Percentiles rank a stretch among this genome's conserved stretches.
These are phyloP conservation scores for Starmera quercuum DNA, from an alignment of 805 yeast species.

Conservation along the genomic window DNA sequence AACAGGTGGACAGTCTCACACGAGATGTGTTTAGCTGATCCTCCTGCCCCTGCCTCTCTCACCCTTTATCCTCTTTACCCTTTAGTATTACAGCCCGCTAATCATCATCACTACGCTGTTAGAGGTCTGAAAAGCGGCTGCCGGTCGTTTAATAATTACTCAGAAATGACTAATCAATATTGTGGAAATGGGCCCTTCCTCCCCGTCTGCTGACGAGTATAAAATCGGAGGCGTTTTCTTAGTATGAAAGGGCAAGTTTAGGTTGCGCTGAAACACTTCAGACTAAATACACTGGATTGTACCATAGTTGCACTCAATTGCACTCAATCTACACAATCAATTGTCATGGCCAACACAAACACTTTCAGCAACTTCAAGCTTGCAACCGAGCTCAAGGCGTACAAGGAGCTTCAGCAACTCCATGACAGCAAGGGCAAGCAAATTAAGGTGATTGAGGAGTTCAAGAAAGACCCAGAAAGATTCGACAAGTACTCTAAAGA, in stretches of 20 bases:
- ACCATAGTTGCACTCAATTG: background rate
- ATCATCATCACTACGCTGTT: background rate
- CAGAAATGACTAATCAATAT: no score
- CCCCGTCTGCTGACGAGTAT: no score
- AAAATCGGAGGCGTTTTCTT: no score
- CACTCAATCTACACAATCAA: background rate
- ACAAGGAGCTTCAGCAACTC: constrained; percentile 68
- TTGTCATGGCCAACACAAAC: no score
- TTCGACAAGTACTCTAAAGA: constrained; percentile 70
- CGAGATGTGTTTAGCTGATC: constrained; percentile 29
- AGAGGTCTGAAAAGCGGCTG: no score
- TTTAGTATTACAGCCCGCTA: background rate
- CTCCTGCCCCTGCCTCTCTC: no score
- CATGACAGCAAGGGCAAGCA: constrained; percentile 64
- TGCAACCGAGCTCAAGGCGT: constrained; percentile 72
- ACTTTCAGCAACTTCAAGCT: constrained; percentile 31
- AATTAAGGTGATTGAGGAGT: constrained; percentile 66
- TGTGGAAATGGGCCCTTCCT: no score
- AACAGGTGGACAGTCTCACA: constrained; percentile 35
- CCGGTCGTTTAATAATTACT: no score
- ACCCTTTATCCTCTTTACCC: no score
- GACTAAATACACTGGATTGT: no score
- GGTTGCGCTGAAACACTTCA: no score
- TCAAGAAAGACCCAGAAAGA: constrained; percentile 65
- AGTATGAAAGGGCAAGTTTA: no score